These are phyloP conservation scores for Durusdinium trenchii DNA, from an alignment of 73 alveolate genomes.

Conservation along the genomic window DNA sequence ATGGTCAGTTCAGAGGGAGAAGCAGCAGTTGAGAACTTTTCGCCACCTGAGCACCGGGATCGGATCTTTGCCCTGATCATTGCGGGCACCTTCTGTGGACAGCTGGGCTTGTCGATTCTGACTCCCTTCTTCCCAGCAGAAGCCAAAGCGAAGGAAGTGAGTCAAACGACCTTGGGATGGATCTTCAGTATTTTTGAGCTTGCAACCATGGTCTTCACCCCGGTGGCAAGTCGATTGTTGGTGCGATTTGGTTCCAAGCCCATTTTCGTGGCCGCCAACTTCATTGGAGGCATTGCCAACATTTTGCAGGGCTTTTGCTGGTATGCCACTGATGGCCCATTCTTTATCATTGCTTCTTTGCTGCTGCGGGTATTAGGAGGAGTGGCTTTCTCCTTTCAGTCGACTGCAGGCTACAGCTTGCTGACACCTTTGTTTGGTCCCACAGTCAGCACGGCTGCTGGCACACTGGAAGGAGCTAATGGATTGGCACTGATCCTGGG, in stretches of 20 bases:
- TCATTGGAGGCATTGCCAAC: constrained; percentile 71
- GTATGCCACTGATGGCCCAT: constrained; percentile 60
- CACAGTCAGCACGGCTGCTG: constrained; percentile 55
- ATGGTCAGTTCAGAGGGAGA: no score
- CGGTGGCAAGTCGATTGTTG: constrained; percentile 59
- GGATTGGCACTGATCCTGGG: constrained; percentile 81
- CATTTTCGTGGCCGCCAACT: constrained; percentile 60
- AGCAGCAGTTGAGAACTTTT: background rate
- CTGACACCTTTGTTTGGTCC: constrained; percentile 68
- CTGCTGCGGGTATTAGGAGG: constrained; percentile 70
- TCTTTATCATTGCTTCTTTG: constrained; percentile 47
- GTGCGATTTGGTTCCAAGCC: constrained; percentile 79
- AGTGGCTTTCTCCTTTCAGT: constrained; percentile 45
- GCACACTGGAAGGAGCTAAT: constrained; percentile 72
- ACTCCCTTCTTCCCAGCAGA: constrained; percentile 81
- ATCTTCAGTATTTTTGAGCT: constrained; percentile 79
- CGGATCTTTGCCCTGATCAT: constrained; percentile 66
- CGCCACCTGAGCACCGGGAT: constrained; percentile 66
- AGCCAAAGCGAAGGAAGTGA: constrained; percentile 18
- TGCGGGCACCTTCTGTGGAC: constrained; percentile 76
- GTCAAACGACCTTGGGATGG: constrained; percentile 76
- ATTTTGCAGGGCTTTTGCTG: constrained; percentile 77
- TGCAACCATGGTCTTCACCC: constrained; percentile 84
- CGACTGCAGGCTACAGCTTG: constrained; percentile 89
- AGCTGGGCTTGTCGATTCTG: constrained; percentile 73